Evolutionary conservation across 805 yeast genomes (phyloP).

Genomic region (Naumovozyma baii): DNA sequence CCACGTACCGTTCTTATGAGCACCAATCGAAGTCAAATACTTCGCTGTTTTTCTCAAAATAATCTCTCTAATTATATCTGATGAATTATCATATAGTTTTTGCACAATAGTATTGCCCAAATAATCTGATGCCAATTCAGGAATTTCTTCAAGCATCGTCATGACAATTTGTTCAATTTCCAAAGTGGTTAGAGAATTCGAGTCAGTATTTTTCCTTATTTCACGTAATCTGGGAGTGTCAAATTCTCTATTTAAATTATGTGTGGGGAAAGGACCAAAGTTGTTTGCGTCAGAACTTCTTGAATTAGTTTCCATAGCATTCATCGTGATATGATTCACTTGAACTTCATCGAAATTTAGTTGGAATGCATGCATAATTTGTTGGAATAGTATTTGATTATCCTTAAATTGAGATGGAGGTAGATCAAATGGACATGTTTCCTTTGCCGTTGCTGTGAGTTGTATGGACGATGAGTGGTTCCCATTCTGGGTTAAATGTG

Average conservation of each 20-base stretch:
- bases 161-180: constrained; percentile 77
- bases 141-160: constrained; percentile 79
- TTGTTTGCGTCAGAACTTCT: constrained; percentile 39
- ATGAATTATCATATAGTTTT: constrained; percentile 66
- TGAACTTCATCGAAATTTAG: constrained; percentile 17
- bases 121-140: constrained; percentile 85
- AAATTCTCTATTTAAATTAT: constrained; percentile 54
- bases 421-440: constrained; percentile 28
- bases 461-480: constrained; percentile 11
- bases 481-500: constrained; percentile 3
- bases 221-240: constrained; percentile 87
- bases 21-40: constrained; percentile 80
- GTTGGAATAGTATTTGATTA: constrained; percentile 10
- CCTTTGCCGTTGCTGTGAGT: constrained; percentile 20
- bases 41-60: constrained; percentile 74
- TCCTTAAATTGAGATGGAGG: constrained; percentile 26
- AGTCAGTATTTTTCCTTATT: constrained; percentile 63
- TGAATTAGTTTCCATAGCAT: constrained; percentile 35
- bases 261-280: constrained; percentile 72
- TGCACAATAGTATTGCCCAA: constrained; percentile 94
- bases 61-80: constrained; percentile 62
- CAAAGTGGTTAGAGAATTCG: constrained; percentile 39
- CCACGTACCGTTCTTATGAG: constrained; percentile 98
- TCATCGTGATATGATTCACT: constrained; percentile 36
- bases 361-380: constrained; percentile 19